These are phyloP conservation scores for Cylindrotheca closterium DNA, from an alignment of 108 stramenopile species.

Conservation along the genomic window DNA sequence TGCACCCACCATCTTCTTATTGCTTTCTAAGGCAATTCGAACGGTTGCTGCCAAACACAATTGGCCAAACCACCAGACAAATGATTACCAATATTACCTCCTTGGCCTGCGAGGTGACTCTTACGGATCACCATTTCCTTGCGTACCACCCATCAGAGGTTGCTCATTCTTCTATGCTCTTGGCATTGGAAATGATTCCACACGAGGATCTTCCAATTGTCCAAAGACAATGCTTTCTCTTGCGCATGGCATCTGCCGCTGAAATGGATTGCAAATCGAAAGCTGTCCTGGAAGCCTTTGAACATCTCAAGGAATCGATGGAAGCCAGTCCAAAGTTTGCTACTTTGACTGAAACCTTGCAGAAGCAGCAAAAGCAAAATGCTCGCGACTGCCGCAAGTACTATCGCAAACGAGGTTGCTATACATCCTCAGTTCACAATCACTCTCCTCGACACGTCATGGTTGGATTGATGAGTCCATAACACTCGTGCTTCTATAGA, in stretches of 20 bases:
- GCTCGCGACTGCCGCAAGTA: background rate
- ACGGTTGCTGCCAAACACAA: conserved; percentile 27
- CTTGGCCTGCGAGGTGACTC: conserved; percentile 38
- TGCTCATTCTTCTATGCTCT: conserved; percentile 41
- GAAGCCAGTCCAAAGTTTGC: conserved; percentile 12
- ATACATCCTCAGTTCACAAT: background rate
- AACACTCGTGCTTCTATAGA: too few species aligned
- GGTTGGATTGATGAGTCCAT: conserved; percentile 6
- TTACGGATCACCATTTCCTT: conserved; percentile 33
- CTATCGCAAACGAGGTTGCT: background rate
- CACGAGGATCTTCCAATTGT: conserved; percentile 18
- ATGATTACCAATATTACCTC: conserved; percentile 38
- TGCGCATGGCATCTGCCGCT: conserved; percentile 14
- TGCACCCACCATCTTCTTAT: conserved; percentile 62
- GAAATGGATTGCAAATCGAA: conserved; percentile 13
- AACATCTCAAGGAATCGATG: conserved; percentile 7
- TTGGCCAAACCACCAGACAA: conserved; percentile 13
- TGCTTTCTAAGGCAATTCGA: conserved; percentile 51
- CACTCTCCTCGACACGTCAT: conserved; percentile 34
- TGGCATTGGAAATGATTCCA: conserved; percentile 44
- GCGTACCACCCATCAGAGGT: conserved; percentile 29
- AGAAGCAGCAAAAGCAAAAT: background rate
- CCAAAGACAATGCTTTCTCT: conserved; percentile 22
- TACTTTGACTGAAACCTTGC: conserved; percentile 5
- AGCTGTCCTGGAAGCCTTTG: conserved; percentile 13